Evolutionary conservation across 331 rosid species (phyloP).

Genomic region (Malus hybrid): DNA sequence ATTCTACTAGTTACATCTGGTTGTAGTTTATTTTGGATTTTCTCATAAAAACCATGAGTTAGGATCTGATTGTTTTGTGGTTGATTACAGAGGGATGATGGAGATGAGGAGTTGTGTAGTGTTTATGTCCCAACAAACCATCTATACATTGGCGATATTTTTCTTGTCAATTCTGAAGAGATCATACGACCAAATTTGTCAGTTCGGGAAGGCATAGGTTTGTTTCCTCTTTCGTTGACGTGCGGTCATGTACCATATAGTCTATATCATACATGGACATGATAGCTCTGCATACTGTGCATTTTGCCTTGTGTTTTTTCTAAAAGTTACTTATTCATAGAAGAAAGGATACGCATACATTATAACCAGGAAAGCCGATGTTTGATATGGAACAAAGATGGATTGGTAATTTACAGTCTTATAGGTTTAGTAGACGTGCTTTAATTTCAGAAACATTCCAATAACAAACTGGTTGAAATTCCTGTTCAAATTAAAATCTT

Average conservation of each 20-base stretch:
- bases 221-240: constrained; percentile 10
- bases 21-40: background rate
- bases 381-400: too few species aligned
- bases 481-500: background rate
- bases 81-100: constrained; percentile 30
- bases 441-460: background rate
- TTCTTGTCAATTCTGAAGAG: constrained; percentile 39
- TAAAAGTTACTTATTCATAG: background rate
- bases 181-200: constrained; percentile 42
- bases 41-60: background rate
- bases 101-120: constrained; percentile 47
- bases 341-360: background rate
- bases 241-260: background rate
- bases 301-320: background rate
- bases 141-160: constrained; percentile 41
- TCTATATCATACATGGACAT: too few species aligned
- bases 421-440: too few species aligned
- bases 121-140: constrained; percentile 50
- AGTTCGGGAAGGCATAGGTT: constrained; percentile 48
- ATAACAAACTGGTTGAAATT: background rate
- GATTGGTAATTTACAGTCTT: too few species aligned
- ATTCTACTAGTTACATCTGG: background rate
- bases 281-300: background rate
- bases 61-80: constrained; percentile 1
- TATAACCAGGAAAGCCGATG: background rate